Conservation (phyloP, 306 rosid genomes). For the Myrica gale region DNA sequence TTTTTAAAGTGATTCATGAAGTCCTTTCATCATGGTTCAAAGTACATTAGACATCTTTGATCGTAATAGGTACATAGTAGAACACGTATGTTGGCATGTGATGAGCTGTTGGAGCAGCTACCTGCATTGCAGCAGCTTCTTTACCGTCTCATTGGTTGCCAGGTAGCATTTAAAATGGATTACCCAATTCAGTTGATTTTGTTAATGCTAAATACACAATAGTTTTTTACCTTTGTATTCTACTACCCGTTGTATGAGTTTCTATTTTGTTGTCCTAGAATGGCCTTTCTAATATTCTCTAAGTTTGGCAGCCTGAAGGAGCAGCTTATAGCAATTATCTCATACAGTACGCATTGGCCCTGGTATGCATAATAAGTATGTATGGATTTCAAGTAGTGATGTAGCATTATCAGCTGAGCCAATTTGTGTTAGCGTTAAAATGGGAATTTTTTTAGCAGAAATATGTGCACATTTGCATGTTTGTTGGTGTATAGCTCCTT, state of each 20-base stretch:
- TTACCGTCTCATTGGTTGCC: slow-evolving; percentile 69
- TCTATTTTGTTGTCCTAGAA: slow-evolving; percentile 1
- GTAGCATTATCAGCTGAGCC: slow-evolving; percentile 3
- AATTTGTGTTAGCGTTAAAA: slow-evolving; percentile 8
- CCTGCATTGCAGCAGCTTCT: slow-evolving; percentile 94
- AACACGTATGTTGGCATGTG: slow-evolving; percentile 47
- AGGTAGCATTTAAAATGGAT: slow-evolving; percentile 45
- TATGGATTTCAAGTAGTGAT: slow-evolving; percentile 16
- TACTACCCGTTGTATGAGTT: not conserved
- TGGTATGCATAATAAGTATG: slow-evolving; percentile 52
- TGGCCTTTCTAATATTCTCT: slow-evolving; percentile 30
- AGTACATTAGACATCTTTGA: slow-evolving; percentile 21
- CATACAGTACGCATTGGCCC: slow-evolving; percentile 84
- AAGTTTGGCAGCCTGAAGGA: slow-evolving; percentile 88
- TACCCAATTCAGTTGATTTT: not conserved
- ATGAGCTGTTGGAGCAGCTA: slow-evolving; percentile 71
- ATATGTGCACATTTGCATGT: not conserved
- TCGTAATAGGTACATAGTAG: slow-evolving; percentile 60
- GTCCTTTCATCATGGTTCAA: slow-evolving; percentile 9
- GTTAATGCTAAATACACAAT: not conserved
- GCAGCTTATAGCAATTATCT: slow-evolving; percentile 67
- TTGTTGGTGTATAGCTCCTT: not conserved
- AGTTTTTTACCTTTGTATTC: not conserved
- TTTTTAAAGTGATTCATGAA: not conserved
- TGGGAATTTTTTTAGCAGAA: not conserved